phyloP scores from a whole-genome alignment of 352 stramenopile genomes.

The Pythium plurisporium region DNA sequence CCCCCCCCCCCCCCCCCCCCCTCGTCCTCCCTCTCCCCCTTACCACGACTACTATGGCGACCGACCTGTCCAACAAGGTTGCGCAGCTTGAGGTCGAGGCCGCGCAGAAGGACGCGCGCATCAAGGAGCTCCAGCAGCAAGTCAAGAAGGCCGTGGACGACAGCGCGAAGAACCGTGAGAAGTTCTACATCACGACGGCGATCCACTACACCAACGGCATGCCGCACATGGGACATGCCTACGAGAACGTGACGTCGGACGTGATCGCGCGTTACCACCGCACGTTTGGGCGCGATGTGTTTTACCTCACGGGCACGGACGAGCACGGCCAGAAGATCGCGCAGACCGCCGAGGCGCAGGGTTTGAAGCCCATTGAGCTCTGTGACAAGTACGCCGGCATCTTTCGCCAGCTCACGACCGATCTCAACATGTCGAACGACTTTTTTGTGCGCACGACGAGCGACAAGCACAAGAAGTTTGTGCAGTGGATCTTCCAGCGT shows the following conservation, averaged over 20 bases:
- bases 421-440: constrained; percentile 87
- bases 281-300: constrained; percentile 76
- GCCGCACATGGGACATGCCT: constrained; percentile 98
- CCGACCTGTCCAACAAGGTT: constrained; percentile 34
- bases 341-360: constrained; percentile 91
- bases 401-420: constrained; percentile 84
- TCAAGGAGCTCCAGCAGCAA: constrained; percentile 57
- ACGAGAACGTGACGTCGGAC: constrained; percentile 96
- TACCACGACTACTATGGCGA: constrained; percentile 6
- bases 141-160: constrained; percentile 45
- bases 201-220: constrained; percentile 99
- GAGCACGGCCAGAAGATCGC: constrained; percentile 99
- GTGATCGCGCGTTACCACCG: constrained; percentile 96
- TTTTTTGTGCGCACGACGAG: constrained; percentile 96
- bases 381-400: constrained; percentile 93
- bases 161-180: constrained; percentile 42
- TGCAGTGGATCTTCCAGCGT: constrained; percentile 93
- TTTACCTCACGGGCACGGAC: constrained; percentile 91
- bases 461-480: constrained; percentile 92
- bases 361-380: constrained; percentile 92
- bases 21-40: background rate
- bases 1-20: no score
- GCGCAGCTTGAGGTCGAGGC: constrained; percentile 35
- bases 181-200: constrained; percentile 98
- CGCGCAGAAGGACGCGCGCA: constrained; percentile 42